Evolutionary conservation across 1,284 basidiomycete species (phyloP).

Genomic region (Fomitopsis palustris): DNA sequence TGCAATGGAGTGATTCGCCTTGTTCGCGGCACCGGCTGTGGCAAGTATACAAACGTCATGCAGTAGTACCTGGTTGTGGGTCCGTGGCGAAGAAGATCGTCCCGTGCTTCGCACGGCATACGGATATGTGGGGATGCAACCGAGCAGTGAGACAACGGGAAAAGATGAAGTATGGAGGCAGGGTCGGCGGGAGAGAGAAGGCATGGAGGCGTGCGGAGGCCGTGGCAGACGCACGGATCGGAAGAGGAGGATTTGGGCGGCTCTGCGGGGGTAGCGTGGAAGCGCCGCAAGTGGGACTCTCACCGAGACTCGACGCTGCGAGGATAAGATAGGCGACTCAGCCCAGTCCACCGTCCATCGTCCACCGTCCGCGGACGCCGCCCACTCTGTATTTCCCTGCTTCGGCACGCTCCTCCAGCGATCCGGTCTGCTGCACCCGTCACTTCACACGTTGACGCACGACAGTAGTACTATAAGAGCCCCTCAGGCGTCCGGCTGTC

Average conservation of each 20-base stretch:
- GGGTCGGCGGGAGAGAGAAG: neutral
- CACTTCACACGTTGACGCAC: constrained; percentile 9
- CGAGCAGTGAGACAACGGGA: neutral
- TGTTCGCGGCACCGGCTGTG: neutral
- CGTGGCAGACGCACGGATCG: neutral
- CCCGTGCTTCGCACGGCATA: neutral
- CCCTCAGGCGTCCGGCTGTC: constrained; percentile 2
- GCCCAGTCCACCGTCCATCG: neutral
- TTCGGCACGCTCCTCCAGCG: neutral
- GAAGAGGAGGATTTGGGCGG: neutral
- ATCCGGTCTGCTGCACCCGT: constrained; percentile 6
- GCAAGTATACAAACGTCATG: neutral
- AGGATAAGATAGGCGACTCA: constrained; percentile 9
- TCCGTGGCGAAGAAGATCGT: neutral
- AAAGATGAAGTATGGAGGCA: neutral
- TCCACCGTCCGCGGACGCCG: constrained; percentile 3
- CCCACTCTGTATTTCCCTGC: neutral
- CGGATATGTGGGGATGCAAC: neutral
- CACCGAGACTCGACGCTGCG: neutral
- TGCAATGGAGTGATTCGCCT: neutral
- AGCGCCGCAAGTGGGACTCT: neutral
- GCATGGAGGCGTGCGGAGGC: neutral
- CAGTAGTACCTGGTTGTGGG: neutral
- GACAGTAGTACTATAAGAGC: constrained; percentile 3
- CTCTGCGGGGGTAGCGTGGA: constrained; percentile 4